Evolutionary conservation across 192 early-diverging fungal species (phyloP), one percentile per base, ranked within the genome.

Genomic region (Linnemannia hyalina): DNA sequence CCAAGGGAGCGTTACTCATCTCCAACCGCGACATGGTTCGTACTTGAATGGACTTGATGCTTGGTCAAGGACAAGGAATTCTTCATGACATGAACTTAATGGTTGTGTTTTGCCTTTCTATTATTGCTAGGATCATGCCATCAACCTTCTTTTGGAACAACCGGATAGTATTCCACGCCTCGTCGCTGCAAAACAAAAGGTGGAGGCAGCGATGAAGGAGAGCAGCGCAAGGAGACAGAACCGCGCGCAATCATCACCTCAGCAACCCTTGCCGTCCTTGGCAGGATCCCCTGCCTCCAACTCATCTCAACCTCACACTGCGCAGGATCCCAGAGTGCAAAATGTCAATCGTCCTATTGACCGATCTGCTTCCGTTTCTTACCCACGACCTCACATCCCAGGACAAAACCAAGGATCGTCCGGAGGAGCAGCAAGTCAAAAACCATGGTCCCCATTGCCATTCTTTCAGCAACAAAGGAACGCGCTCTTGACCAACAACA

Each of bases 111-210:
- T 35, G 36, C 42, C 70, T 8, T 5, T 32, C 26, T 71, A 55
- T 77, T 32, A 10, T 13, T 32, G 15, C 7, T 32, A 93, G 92
- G 92, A 96, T 55, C 88, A 88, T 54, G 92, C 95, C 4, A 87
- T 94, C 54, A 78, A 73, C 54, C 70, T 95, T 2, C 83, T 95
- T 9, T 54, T 95, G 6, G 95, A 96, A 35, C 87, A 94, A 32
- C 91, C 91, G 0, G 84, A 88, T 8, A 88, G 84, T 36, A 85
- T 95, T 26, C 83, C 78, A 52, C 73, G 83, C 2, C 75, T 85
- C 0, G 54, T 85, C 9, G 55, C 72, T 9, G 83, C 83, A 11
- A 80, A 80, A 26, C 78, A 85, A 68, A 85, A 85, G 52, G 55
- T 77, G 6, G 83, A 85, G 8, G 83, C n/a, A n/a, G n/a, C 78